Evolutionary conservation across 345 rosid genomes (phyloP).

Genomic region (Diplotaxis tenuifolia): DNA sequence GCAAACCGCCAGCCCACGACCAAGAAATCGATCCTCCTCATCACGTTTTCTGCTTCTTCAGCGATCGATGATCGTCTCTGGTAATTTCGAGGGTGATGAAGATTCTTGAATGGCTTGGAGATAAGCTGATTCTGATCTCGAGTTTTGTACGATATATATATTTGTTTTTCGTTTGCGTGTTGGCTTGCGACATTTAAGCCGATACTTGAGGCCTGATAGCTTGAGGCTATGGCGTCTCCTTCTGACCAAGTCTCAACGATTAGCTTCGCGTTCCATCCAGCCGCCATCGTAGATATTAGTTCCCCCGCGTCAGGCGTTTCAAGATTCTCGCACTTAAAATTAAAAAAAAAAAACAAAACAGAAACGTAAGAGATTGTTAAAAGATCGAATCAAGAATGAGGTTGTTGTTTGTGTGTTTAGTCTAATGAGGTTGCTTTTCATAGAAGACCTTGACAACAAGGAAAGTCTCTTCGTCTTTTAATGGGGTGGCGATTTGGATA

Average conservation of each 20-base stretch:
- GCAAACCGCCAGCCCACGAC: no score
- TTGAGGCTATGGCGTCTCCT: constrained; percentile 63
- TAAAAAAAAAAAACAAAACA: background rate
- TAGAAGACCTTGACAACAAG: constrained; percentile 2
- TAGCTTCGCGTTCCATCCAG: constrained; percentile 79
- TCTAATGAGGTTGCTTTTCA: constrained; percentile 19
- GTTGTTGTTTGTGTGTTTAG: constrained; percentile 35
- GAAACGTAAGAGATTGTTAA: background rate
- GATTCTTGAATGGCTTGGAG: constrained; percentile 42
- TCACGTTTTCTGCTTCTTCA: constrained; percentile 53
- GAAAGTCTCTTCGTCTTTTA: constrained; percentile 23
- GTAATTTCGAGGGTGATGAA: constrained; percentile 17
- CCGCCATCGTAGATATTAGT: constrained; percentile 91
- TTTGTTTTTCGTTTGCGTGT: constrained; percentile 75
- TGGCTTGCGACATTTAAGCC: constrained; percentile 73
- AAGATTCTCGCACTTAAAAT: constrained; percentile 58
- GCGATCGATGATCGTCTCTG: constrained; percentile 53
- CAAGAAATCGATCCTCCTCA: constrained; percentile 66
- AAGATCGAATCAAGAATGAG: background rate
- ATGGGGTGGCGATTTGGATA: constrained; percentile 14
- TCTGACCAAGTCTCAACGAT: constrained; percentile 77
- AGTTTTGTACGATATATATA: constrained; percentile 70
- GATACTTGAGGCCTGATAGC: constrained; percentile 68
- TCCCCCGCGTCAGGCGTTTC: constrained; percentile 82
- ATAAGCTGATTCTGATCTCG: constrained; percentile 52